These are phyloP conservation scores for Dipteronia dyeriana DNA, from an alignment of 345 rosid species.

Conservation along the genomic window DNA sequence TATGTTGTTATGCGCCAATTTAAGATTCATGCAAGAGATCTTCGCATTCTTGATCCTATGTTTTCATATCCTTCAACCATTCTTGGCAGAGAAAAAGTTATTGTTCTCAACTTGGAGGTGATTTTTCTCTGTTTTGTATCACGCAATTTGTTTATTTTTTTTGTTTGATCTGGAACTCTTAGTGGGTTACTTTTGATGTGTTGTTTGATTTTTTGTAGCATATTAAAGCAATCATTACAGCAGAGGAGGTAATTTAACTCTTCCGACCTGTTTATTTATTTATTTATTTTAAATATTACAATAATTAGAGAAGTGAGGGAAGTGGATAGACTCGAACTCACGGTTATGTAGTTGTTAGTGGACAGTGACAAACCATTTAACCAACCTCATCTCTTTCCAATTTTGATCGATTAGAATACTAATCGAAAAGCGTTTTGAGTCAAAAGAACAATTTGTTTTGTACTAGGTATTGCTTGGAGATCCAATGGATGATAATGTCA, in stretches of 20 bases:
- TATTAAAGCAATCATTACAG: constrained; percentile 59
- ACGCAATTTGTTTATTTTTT: neutral
- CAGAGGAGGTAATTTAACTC: constrained; percentile 38
- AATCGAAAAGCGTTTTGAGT: too few relatives aligned
- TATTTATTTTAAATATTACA: too few relatives aligned
- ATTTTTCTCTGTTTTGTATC: neutral
- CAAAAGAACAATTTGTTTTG: neutral
- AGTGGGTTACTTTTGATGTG: too few relatives aligned
- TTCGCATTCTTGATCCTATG: constrained; percentile 59
- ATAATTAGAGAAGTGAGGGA: too few relatives aligned
- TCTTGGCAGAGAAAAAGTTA: constrained; percentile 49
- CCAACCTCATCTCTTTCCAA: too few relatives aligned
- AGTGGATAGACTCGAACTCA: too few relatives aligned
- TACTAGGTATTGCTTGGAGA: constrained; percentile 51
- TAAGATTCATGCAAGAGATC: constrained; percentile 57
- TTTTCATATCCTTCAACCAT: constrained; percentile 51
- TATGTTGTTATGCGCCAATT: constrained; percentile 54
- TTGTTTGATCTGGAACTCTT: neutral
- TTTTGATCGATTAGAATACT: constrained; percentile 11
- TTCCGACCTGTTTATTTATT: too few relatives aligned
- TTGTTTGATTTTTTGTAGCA: constrained; percentile 34
- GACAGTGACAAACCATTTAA: too few relatives aligned
- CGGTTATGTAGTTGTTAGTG: too few relatives aligned
- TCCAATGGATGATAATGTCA: constrained; percentile 49
- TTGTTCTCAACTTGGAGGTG: constrained; percentile 60